phyloP scores from a whole-genome alignment of 345 rosid genomes.

The Odontarrhena argentea region DNA sequence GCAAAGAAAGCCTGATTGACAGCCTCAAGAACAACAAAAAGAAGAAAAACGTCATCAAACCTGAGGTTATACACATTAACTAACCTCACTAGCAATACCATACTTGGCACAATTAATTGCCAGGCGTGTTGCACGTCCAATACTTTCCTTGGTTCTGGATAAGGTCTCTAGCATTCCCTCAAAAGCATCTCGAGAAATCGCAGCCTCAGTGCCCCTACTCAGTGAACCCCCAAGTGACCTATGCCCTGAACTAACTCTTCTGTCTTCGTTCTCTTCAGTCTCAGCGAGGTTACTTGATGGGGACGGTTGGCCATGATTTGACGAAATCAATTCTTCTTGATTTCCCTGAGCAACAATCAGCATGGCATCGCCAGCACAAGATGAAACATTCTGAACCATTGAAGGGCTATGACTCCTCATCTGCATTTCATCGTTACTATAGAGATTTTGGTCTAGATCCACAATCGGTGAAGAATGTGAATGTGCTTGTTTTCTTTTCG shows the following conservation, averaged over 20 bases:
- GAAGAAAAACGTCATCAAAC: conserved; percentile 2
- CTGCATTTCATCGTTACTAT: conserved; percentile 45
- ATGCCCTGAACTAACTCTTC: conserved; percentile 59
- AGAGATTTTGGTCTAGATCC: conserved; percentile 45
- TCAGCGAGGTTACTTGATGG: conserved; percentile 47
- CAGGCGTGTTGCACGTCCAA: conserved; percentile 94
- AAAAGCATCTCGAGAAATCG: conserved; percentile 93
- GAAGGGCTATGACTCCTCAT: conserved; percentile 57
- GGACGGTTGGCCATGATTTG: conserved; percentile 51
- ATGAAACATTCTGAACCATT: conserved; percentile 49
- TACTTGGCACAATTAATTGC: conserved; percentile 96
- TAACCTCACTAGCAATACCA: conserved; percentile 92
- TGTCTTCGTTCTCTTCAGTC: conserved; percentile 68
- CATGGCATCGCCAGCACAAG: conserved; percentile 45
- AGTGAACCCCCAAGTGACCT: conserved; percentile 66
- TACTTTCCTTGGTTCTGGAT: conserved; percentile 95
- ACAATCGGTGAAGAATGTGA: conserved; percentile 52
- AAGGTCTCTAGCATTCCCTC: conserved; percentile 99
- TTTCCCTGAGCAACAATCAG: conserved; percentile 51
- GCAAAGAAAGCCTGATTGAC: conserved; percentile 14
- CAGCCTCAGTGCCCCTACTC: conserved; percentile 89
- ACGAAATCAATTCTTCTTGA: conserved; percentile 51
- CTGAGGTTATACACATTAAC: conserved; percentile 28
- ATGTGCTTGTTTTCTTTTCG: conserved; percentile 81
- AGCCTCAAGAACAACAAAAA: conserved; percentile 4